Percentiles rank a stretch among this genome's conserved stretches.
Conservation (phyloP, 2,329 filamentous ascomycete species). For the Pseudocercospora ulei region DNA sequence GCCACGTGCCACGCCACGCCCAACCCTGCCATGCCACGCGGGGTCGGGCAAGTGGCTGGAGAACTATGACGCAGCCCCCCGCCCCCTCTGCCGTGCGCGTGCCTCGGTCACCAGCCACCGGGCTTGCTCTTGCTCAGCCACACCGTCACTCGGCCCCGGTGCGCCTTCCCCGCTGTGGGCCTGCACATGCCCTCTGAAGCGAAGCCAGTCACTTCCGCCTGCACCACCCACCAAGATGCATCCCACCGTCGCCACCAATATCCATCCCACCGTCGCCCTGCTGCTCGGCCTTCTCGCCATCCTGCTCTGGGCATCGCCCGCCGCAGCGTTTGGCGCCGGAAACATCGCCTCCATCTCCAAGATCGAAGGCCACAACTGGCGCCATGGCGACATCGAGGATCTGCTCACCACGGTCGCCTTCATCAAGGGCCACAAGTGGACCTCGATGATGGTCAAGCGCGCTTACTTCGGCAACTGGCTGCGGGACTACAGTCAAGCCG, state of each 20-base stretch:
- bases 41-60: too few relatives aligned
- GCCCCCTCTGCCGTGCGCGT: too few relatives aligned
- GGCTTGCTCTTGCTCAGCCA: slow-evolving; percentile 14
- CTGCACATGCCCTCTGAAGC: too few relatives aligned
- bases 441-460: slow-evolving; percentile 54
- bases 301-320: slow-evolving; percentile 27
- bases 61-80: too few relatives aligned
- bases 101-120: too few relatives aligned
- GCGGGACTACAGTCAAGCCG: slow-evolving; percentile 47
- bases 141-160: slow-evolving; percentile 16
- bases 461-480: slow-evolving; percentile 39
- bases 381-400: slow-evolving; percentile 47
- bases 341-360: slow-evolving; percentile 40
- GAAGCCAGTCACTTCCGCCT: too few relatives aligned
- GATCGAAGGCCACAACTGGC: slow-evolving; percentile 44
- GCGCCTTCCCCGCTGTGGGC: too few relatives aligned
- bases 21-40: too few relatives aligned
- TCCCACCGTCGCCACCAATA: too few relatives aligned
- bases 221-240: too few relatives aligned
- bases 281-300: slow-evolving; percentile 27
- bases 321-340: slow-evolving; percentile 41
- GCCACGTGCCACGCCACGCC: too few relatives aligned
- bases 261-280: too few relatives aligned
- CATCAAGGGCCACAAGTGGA: slow-evolving; percentile 33
- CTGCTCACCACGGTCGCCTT: slow-evolving; percentile 42